These are phyloP conservation scores for Nicotiana undulata DNA, from an alignment of 257 asterid genomes.

Conservation along the genomic window DNA sequence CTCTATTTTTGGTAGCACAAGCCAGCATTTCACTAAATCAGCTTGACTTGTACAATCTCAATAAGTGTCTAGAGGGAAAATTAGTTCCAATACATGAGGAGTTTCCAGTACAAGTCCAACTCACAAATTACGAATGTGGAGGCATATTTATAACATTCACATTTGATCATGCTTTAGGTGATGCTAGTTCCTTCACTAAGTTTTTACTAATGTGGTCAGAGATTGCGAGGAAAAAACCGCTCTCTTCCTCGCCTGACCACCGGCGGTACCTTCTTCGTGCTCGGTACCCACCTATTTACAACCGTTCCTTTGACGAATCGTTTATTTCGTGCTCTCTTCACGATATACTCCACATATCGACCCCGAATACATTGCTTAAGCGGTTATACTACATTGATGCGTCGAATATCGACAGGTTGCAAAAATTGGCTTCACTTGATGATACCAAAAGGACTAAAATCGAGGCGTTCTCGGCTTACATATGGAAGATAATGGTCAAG, in stretches of 20 bases:
- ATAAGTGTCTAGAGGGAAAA: constrained; percentile 27
- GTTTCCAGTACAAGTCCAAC: constrained; percentile 35
- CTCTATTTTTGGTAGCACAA: constrained; percentile 36
- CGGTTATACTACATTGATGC: constrained; percentile 33
- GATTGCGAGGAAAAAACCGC: constrained; percentile 22
- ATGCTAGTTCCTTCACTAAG: constrained; percentile 45
- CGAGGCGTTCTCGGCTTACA: constrained; percentile 45
- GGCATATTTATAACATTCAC: constrained; percentile 39
- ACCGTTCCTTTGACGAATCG: constrained; percentile 32
- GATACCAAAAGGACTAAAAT: constrained; percentile 40
- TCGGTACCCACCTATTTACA: constrained; percentile 31
- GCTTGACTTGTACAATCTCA: constrained; percentile 39
- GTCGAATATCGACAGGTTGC: constrained; percentile 26
- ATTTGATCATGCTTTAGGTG: constrained; percentile 60
- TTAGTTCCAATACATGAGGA: constrained; percentile 18
- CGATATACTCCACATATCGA: constrained; percentile 31
- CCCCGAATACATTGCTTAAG: constrained; percentile 25
- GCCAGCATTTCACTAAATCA: constrained; percentile 28
- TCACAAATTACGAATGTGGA: constrained; percentile 37
- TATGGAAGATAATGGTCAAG: constrained; percentile 48
- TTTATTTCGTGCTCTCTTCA: constrained; percentile 51
- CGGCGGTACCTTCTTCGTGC: constrained; percentile 28
- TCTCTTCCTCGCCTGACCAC: constrained; percentile 38
- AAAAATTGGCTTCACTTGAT: constrained; percentile 20
- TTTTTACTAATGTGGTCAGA: constrained; percentile 46